Evolutionary conservation across 225 moss, liverwort and hornwort genomes (phyloP), one percentile per base, ranked within the genome.

Genomic region (Bryoerythrophyllum caledonicum): DNA sequence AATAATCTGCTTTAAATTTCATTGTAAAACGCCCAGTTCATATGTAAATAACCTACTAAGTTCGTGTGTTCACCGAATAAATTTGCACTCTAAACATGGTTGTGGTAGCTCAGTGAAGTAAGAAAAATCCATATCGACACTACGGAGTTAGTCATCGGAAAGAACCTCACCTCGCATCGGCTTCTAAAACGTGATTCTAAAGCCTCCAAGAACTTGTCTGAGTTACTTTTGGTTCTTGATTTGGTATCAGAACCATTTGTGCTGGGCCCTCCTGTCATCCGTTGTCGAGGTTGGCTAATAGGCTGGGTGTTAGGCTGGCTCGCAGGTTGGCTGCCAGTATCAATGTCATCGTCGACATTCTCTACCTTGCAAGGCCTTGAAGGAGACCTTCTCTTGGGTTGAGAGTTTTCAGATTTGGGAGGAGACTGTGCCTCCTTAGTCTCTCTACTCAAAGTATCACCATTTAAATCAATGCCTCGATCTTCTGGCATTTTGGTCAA

Each of bases 151-250:
- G 53, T 55, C 13, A 43, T 57, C n/a, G 37, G 49, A 66, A 62
- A 66, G 15, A 71, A 60, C 75, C 70, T 20, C 66, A 96, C 96
- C 96, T 96, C 89, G 80, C 96, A 96, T 26, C 85, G 86, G n/a
- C 82, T 83, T 63, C 76, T 73, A 76, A 96, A 96, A 70, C 94
- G 91, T 68, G 77, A 70, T 84, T 94, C 94, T 71, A 80, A 78
- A 21, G 78, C 89, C 76, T 96, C 92, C 62, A 87, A 63, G 67
- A 74, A 88, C 44, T 67, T 81, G 38, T 86, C 85, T 51, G 57
- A 63, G 54, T 30, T 71, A 56, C 67, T 76, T 79, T 79, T 86
- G 43, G 71, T 83, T 72, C 73, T 82, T 24, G 78, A 81, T 74
- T 85, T 88, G 38, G 75, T 81, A 44, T 88, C 88, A 43, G 82